phyloP scores from a whole-genome alignment of 441 rosid species.

The Metrosideros polymorpha region DNA sequence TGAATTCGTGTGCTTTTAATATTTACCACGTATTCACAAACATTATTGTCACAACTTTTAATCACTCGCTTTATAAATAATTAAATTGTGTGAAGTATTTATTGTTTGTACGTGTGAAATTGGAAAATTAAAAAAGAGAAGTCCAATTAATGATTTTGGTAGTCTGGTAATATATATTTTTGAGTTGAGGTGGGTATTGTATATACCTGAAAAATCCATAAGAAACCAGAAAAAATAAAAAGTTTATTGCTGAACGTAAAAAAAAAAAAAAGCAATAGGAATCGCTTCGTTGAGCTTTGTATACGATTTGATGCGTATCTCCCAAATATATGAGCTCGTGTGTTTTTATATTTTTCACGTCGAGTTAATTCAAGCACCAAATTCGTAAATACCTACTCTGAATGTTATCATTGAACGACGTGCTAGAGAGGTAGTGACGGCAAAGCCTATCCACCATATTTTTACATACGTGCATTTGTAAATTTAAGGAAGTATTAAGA shows the following conservation, averaged over 20 bases:
- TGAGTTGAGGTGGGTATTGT: not conserved
- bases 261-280: accelerated
- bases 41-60: too few species aligned
- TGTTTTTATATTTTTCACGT: not conserved
- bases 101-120: not conserved
- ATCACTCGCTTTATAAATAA: too few species aligned
- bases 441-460: not conserved
- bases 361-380: accelerated
- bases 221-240: not conserved
- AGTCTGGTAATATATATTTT: not conserved
- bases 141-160: accelerated
- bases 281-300: not conserved
- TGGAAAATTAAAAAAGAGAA: not conserved
- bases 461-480: not conserved
- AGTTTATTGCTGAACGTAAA: accelerated
- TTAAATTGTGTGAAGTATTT: not conserved
- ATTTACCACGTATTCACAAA: too few species aligned
- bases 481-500: not conserved
- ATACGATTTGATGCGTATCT: not conserved
- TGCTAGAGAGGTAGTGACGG: not conserved
- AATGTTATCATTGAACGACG: not conserved
- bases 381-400: not conserved
- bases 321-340: accelerated
- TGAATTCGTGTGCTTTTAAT: not conserved
- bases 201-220: accelerated